phyloP scores from a whole-genome alignment of 176 grass and related monocot species.

The Hordeum vulgare region DNA sequence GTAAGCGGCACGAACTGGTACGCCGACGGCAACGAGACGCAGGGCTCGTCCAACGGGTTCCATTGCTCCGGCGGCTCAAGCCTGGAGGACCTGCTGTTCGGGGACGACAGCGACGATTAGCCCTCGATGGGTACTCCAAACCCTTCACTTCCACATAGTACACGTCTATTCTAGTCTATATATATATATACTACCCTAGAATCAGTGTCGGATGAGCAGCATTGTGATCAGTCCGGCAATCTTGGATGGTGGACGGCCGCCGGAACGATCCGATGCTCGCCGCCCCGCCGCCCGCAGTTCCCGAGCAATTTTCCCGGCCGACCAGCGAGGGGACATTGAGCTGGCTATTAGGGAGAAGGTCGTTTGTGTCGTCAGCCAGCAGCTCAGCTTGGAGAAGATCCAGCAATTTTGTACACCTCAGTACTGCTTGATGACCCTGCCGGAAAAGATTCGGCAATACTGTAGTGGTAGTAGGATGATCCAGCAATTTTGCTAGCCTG shows the following conservation, averaged over 20 bases:
- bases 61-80: background rate
- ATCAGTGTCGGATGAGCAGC: background rate
- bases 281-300: background rate
- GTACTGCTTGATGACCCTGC: background rate
- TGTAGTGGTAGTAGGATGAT: background rate
- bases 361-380: background rate
- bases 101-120: background rate
- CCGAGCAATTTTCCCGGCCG: constrained; percentile 20
- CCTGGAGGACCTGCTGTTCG: background rate
- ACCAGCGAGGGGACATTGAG: background rate
- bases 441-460: background rate
- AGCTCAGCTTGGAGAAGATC: constrained; percentile 4
- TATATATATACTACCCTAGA: background rate
- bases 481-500: background rate
- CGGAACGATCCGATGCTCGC: constrained; percentile 2
- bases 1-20: background rate
- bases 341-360: background rate
- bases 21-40: background rate
- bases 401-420: background rate
- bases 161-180: too few relatives aligned
- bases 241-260: constrained; percentile 1
- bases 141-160: background rate
- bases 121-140: background rate
- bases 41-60: background rate
- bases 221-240: background rate